Evolutionary conservation across 495 filamentous ascomycete genomes (phyloP).

Genomic region (Trichoderma erinaceum): DNA sequence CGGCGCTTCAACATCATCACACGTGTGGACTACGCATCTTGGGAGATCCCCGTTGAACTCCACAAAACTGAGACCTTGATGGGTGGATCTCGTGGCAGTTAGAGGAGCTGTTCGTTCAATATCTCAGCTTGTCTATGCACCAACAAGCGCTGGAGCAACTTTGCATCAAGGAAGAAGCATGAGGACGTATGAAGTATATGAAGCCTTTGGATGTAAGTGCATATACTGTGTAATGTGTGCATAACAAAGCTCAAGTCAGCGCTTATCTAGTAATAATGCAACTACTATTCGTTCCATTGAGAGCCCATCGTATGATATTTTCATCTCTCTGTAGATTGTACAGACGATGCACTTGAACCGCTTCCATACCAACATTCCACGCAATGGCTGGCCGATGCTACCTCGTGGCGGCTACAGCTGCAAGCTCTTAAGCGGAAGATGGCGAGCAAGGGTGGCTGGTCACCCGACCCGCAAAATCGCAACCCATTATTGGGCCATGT

Average conservation of each 20-base stretch:
- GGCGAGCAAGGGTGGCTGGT: conserved; percentile 2
- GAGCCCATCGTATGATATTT: background rate
- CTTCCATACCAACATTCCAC: background rate
- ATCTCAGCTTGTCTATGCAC: background rate
- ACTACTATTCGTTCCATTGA: background rate
- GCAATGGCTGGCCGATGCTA: background rate
- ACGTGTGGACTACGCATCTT: background rate
- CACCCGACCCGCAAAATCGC: background rate
- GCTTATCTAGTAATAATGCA: background rate
- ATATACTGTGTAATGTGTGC: background rate
- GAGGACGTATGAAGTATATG: too few relatives aligned
- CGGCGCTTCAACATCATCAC: background rate
- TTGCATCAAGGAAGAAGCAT: background rate
- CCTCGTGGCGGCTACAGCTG: background rate
- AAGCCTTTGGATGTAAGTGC: too few relatives aligned
- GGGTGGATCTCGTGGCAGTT: background rate
- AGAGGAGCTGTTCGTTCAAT: background rate
- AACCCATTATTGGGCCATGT: background rate
- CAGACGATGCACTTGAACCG: background rate
- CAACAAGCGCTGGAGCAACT: background rate
- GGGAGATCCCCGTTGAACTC: background rate
- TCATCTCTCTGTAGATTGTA: too few relatives aligned
- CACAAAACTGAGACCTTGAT: conserved; percentile 5
- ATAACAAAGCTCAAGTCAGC: background rate
- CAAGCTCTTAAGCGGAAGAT: conserved; percentile 10